Base-by-base conservation (phyloP, 2,329 filamentous ascomycete genomes). In the Verticillium dahliae region DNA sequence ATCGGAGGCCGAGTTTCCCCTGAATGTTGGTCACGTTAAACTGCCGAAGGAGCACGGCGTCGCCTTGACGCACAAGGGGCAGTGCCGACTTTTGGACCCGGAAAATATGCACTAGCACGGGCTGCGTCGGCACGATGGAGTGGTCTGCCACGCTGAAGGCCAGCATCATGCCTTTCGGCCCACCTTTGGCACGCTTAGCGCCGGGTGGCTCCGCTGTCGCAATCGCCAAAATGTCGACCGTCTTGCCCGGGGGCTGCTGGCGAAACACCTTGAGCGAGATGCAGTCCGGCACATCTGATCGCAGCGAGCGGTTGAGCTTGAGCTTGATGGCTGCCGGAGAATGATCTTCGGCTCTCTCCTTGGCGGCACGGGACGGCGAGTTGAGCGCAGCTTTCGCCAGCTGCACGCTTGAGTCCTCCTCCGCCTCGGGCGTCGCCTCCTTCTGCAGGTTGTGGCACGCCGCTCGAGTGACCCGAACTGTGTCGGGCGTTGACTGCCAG, bases 161-260 rank as follows among this genome's bases (percentile, higher is more conserved):
- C 67, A 86, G 79, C 72, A 84, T 80, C 71, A 81, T 88, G 68
- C 88, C 83, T 27, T 85, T 77, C 3, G 83, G 83, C 0, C 84
- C 83, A 62, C 78, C 74, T 68, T 85, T 86, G 33, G 83, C 82
- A 41, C 85, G 79, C 62, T 78, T 74, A 6, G 85, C 80, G 56
- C 80, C 75, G 10, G 78, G 72, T 2, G 84, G 81, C 18, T 76
- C 75, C 56, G 78, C 77, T 14, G 82, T 82, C 4, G 78, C 84
- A 6, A 89, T 75, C 15, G 78, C 85, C 9, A 87, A 71, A 6
- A 86, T 73, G 68, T 87, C 83, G 2, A 83, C 69, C 31, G 75
- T 78, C 65, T 80, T 78, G 58, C 77, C 75, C 11, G 57, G 57
- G 55, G 83, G 73, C 60, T 80, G 76, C 50, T 74, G 75, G n/a